Conservation (phyloP, 768 basidiomycete species). For the Lentinula edodes region DNA sequence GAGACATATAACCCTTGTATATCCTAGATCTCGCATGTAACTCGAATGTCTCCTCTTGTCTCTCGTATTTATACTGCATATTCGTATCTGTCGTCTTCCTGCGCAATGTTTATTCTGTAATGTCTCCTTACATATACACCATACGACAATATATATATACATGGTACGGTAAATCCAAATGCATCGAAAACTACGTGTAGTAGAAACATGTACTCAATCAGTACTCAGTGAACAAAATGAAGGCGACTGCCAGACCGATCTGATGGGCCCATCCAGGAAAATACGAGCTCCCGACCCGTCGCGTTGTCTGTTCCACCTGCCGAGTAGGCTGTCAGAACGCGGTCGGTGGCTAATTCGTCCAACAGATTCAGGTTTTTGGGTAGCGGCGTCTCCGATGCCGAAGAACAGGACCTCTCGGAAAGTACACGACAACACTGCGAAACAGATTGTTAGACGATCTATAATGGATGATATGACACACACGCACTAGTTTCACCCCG, state of each 20-base stretch:
- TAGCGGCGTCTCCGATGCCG: conserved; percentile 52
- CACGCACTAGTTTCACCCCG: conserved; percentile 72
- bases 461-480: neutral
- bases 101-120: too few species aligned
- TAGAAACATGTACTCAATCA: too few species aligned
- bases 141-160: neutral
- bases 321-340: conserved; percentile 58
- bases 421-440: conserved; percentile 55
- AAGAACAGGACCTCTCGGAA: conserved; percentile 34
- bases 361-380: conserved; percentile 55
- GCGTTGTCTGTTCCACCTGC: conserved; percentile 33
- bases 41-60: neutral
- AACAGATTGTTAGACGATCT: conserved; percentile 6
- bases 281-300: conserved; percentile 37
- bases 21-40: too few species aligned
- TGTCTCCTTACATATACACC: too few species aligned
- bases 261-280: conserved; percentile 32
- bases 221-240: neutral
- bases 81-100: neutral
- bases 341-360: conserved; percentile 70
- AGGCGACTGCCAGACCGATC: neutral
- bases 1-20: too few species aligned
- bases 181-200: too few species aligned
- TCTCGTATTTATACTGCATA: neutral
- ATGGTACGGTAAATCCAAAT: too few species aligned